Base-by-base conservation (phyloP, 495 filamentous ascomycete species). In the Penicillium fimorum region DNA sequence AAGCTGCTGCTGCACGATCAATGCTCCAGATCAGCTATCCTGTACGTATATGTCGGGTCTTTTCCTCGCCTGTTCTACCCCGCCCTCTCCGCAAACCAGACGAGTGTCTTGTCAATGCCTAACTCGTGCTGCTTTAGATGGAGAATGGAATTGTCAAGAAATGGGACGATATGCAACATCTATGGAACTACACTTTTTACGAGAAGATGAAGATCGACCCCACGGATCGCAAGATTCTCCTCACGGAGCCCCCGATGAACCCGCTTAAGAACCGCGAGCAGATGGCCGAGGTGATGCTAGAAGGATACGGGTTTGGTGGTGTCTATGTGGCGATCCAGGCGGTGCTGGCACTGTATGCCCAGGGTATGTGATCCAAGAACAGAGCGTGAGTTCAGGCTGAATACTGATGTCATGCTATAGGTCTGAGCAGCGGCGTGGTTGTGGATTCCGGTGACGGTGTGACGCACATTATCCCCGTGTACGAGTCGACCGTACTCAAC, bases 241-340 rank as follows among this genome's bases (percentile, higher is more conserved):
- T 99, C 57, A 99, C 94, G 40, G 94, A 99, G 75, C 94, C 94
- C 20, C 94, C 94, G 5, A 94, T 97, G 85, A 97, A 99, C 73
- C 94, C 94, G 42, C 79, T 97, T 50, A 90, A 85, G 77, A 99
- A 97, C 76, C 83, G 94, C 50, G 91, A 97, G 72, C 83, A 92
- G 73, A 97, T 99, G 95, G 89, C 86, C 69, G 90, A 97, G 74
- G 90, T 97, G 69, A 97, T 99, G 95, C 92, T 99, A 67, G 95
- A 97, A 71, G 84, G 88, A 53, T 99, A 97, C 77, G 84, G 84
- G 53, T 97, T 99, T 64, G 93, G 92, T 43, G 94, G 94, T 53
- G 92, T 99, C 54, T 97, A 99, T 68, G 95, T 99, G 22, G 94
- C 94, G 50, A 99, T 97, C 62, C 94, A 99, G 75, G 94, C 94